phyloP scores from a whole-genome alignment of 805 yeast species.

The Spathaspora girioi region DNA sequence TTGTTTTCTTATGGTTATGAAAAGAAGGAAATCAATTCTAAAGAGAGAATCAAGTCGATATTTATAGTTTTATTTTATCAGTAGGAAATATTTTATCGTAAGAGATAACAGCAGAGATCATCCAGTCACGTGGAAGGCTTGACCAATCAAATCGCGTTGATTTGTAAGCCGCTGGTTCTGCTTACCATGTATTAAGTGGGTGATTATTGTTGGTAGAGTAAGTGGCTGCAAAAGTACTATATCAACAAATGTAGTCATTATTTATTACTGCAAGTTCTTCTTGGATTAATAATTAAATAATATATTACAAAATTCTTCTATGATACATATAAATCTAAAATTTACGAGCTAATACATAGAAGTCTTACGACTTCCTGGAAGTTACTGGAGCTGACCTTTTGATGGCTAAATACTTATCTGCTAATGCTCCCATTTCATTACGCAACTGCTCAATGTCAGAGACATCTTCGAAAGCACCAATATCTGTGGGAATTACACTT shows the following conservation, averaged over 20 bases:
- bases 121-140: neutral
- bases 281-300: too few relatives aligned
- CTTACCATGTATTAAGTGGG: neutral
- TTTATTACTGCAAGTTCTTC: too few relatives aligned
- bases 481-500: neutral
- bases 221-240: neutral
- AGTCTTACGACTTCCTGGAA: neutral
- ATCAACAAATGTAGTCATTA: too few relatives aligned
- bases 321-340: too few relatives aligned
- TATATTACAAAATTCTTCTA: too few relatives aligned
- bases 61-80: conserved; percentile 1
- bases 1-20: neutral
- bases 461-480: neutral
- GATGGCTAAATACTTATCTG: neutral
- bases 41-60: neutral
- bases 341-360: too few relatives aligned
- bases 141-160: neutral
- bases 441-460: neutral
- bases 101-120: neutral
- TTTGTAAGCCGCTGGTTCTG: conserved; percentile 2
- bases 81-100: neutral
- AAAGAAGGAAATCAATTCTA: neutral
- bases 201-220: too few relatives aligned
- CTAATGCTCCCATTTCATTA: neutral
- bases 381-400: neutral